A percentile compares a stretch with the other conserved stretches of the same genome.
Conservation (phyloP, 495 filamentous ascomycete species). For the Xylaria telfairii region DNA sequence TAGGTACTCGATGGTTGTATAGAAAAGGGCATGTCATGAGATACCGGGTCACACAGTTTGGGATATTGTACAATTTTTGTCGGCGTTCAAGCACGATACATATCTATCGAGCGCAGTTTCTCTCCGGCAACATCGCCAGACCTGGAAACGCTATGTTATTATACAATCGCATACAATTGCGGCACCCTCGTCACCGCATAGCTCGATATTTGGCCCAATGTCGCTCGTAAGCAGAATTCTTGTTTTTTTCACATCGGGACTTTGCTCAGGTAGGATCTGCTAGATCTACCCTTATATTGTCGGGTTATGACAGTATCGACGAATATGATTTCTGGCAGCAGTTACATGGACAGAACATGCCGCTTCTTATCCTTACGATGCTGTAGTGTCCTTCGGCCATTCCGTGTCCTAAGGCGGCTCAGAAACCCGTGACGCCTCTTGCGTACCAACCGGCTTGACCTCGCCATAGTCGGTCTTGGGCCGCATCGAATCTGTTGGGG, state of each 20-base stretch:
- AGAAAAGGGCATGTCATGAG: background rate
- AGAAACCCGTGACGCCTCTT: slow-evolving; percentile 56
- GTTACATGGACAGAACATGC: slow-evolving; percentile 41
- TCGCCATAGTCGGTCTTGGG: slow-evolving; percentile 51
- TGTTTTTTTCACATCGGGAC: background rate
- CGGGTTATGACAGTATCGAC: background rate
- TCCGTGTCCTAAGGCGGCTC: slow-evolving; percentile 44
- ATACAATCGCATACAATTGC: slow-evolving; percentile 3
- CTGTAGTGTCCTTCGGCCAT: slow-evolving; percentile 47
- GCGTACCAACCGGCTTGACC: slow-evolving; percentile 51
- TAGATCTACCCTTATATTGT: background rate
- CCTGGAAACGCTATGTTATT: background rate
- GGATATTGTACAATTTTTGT: slow-evolving; percentile 4
- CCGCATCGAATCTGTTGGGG: slow-evolving; percentile 52
- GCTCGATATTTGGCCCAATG: background rate
- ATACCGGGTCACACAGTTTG: background rate
- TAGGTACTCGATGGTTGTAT: background rate
- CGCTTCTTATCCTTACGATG: slow-evolving; percentile 49
- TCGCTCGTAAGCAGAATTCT: background rate
- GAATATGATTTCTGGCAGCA: background rate
- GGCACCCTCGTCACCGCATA: background rate
- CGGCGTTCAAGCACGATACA: slow-evolving; percentile 12
- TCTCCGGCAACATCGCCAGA: background rate
- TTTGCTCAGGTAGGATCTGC: background rate
- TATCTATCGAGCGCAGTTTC: slow-evolving; percentile 6